These are phyloP conservation scores for Clonostachys rhizophaga DNA, from an alignment of 2,329 filamentous ascomycete species.

Conservation along the genomic window DNA sequence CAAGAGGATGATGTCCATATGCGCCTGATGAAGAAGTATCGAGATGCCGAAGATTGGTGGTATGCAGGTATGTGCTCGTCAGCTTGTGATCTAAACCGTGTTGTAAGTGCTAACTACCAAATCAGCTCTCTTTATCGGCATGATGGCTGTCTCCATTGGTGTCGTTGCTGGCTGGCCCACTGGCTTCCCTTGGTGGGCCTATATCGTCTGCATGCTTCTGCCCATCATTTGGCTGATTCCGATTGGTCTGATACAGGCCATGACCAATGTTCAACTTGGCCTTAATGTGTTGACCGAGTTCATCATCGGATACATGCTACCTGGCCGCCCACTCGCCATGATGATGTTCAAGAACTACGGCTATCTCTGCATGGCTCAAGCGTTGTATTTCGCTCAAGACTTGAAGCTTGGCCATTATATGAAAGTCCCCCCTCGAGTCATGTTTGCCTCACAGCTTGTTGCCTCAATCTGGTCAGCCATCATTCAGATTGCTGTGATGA, in stretches of 20 bases:
- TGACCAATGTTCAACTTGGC: conserved; percentile 59
- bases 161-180: conserved; percentile 52
- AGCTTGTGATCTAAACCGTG: too few relatives aligned
- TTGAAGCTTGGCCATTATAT: conserved; percentile 68
- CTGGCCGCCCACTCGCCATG: conserved; percentile 65
- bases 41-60: conserved; percentile 56
- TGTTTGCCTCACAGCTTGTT: conserved; percentile 55
- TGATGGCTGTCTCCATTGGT: conserved; percentile 49
- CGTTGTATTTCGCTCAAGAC: conserved; percentile 60
- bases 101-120: conserved; percentile 8
- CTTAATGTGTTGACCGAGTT: conserved; percentile 72
- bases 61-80: conserved; percentile 39
- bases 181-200: conserved; percentile 54
- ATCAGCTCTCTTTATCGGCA: conserved; percentile 40
- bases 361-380: conserved; percentile 64
- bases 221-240: conserved; percentile 56
- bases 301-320: conserved; percentile 69
- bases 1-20: conserved; percentile 57
- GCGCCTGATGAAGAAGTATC: conserved; percentile 58
- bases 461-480: conserved; percentile 58
- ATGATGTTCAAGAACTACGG: conserved; percentile 78
- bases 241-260: conserved; percentile 56
- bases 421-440: conserved; percentile 56
- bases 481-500: conserved; percentile 60
- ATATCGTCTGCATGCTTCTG: conserved; percentile 50